Conservation (phyloP, 2,329 filamentous ascomycete species). For the Phoma sp. region DNA sequence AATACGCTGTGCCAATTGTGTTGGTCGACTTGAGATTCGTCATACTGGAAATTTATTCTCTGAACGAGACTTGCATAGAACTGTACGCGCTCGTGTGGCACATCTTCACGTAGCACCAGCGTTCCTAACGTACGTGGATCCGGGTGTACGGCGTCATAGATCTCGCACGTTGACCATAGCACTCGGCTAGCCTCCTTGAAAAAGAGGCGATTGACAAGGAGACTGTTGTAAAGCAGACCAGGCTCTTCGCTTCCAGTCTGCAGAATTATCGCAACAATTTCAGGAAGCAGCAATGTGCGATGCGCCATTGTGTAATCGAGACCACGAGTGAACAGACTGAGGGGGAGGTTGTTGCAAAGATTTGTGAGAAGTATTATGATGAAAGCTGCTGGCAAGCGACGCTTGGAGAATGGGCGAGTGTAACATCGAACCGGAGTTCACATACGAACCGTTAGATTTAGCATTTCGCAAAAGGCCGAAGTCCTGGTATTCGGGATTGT, state of each 20-base stretch:
- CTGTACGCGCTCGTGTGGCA: not conserved
- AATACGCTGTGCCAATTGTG: not conserved
- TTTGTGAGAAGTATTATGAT: not conserved
- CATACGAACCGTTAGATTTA: too few species aligned
- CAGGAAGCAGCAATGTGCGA: not conserved
- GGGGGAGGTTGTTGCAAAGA: not conserved
- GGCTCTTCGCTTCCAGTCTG: not conserved
- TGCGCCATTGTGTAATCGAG: not conserved
- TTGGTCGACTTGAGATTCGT: not conserved
- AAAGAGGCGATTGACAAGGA: slow-evolving; percentile 1
- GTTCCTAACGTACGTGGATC: not conserved
- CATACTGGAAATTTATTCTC: not conserved
- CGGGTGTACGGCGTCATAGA: not conserved
- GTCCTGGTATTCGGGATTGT: too few species aligned
- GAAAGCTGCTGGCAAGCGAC: too few species aligned
- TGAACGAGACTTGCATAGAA: not conserved
- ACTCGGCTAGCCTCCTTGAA: not conserved
- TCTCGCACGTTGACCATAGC: not conserved
- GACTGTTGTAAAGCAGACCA: not conserved
- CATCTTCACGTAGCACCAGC: not conserved
- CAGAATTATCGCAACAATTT: not conserved
- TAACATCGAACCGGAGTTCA: too few species aligned
- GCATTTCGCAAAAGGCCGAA: too few species aligned
- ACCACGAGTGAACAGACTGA: not conserved
- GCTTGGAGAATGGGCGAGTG: too few species aligned